A percentile compares a stretch with the other conserved stretches of the same genome.
Evolutionary conservation across 805 yeast genomes (phyloP).

Genomic region (Blastobotrys terrestris): DNA sequence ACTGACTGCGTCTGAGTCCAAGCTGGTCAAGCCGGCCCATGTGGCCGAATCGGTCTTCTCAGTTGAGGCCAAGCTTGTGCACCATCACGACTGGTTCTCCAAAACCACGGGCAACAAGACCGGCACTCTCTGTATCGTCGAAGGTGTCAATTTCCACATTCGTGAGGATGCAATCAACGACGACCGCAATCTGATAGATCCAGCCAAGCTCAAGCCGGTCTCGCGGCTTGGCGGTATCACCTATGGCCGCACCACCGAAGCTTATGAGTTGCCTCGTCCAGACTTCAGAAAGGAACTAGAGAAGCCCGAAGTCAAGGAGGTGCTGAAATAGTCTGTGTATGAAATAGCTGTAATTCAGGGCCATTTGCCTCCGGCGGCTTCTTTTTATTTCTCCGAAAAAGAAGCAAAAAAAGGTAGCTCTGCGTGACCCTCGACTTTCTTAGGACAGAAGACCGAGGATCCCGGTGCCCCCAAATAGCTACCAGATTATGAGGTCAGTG

Average conservation of each 20-base stretch:
- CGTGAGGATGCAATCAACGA: conserved; percentile 48
- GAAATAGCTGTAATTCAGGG: neutral
- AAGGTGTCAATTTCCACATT: conserved; percentile 52
- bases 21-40: conserved; percentile 45
- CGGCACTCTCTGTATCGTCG: conserved; percentile 41
- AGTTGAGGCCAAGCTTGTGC: conserved; percentile 47
- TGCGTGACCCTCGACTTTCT: neutral
- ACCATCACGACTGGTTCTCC: conserved; percentile 41
- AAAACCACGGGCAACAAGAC: conserved; percentile 30
- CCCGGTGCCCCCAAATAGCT: no score
- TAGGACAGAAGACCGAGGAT: neutral
- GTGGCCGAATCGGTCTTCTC: conserved; percentile 60
- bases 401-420: neutral
- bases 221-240: conserved; percentile 48
- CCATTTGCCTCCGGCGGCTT: neutral
- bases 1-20: conserved; percentile 41
- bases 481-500: no score
- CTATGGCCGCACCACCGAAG: conserved; percentile 40
- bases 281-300: neutral
- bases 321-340: neutral
- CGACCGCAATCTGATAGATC: conserved; percentile 37
- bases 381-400: neutral
- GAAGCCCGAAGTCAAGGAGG: neutral
- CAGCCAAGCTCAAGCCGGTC: conserved; percentile 46
- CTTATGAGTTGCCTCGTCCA: conserved; percentile 44